A percentile compares a stretch with the other conserved stretches of the same genome.
These are phyloP conservation scores for Ophiostoma sp. DNA, from an alignment of 2,329 filamentous ascomycete species.

Conservation along the genomic window DNA sequence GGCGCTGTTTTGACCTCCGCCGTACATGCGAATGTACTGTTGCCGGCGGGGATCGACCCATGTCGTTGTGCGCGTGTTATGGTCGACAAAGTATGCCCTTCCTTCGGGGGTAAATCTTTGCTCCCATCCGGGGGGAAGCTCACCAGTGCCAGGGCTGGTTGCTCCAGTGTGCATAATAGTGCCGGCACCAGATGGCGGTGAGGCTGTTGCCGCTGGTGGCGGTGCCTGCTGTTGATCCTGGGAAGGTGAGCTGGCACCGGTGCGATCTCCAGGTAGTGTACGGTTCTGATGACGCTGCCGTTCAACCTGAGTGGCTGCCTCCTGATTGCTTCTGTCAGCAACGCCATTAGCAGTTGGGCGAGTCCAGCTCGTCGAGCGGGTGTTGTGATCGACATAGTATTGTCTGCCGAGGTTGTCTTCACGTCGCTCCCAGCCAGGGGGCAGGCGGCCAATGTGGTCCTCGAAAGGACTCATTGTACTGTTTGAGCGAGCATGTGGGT, in stretches of 20 bases:
- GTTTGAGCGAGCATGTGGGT: constrained; percentile 38
- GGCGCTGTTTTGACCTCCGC: constrained; percentile 68
- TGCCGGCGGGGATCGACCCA: constrained; percentile 97
- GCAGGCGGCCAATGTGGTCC: constrained; percentile 87
- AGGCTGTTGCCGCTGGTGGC: constrained; percentile 36
- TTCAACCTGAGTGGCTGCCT: constrained; percentile 88
- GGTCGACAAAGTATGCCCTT: constrained; percentile 93
- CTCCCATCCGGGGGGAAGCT: constrained; percentile 94
- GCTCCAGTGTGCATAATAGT: constrained; percentile 94
- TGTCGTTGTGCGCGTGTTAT: constrained; percentile 95
- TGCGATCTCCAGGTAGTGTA: constrained; percentile 91
- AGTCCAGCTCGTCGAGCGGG: constrained; percentile 92
- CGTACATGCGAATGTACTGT: constrained; percentile 97
- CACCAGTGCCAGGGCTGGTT: constrained; percentile 88
- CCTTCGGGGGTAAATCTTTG: constrained; percentile 93
- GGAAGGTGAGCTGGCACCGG: constrained; percentile 85
- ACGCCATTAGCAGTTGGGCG: constrained; percentile 75
- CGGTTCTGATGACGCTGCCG: constrained; percentile 90
- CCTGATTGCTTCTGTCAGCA: constrained; percentile 71
- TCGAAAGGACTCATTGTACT: constrained; percentile 84
- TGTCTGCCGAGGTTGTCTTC: constrained; percentile 93
- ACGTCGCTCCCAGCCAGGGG: constrained; percentile 89
- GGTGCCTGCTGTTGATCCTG: constrained; percentile 48
- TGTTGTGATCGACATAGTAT: constrained; percentile 98
- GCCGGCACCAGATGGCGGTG: constrained; percentile 44